Percentiles rank a stretch among this genome's conserved stretches.
Conservation (phyloP, 192 early-diverging fungal species). For the Backusella australiensis region DNA sequence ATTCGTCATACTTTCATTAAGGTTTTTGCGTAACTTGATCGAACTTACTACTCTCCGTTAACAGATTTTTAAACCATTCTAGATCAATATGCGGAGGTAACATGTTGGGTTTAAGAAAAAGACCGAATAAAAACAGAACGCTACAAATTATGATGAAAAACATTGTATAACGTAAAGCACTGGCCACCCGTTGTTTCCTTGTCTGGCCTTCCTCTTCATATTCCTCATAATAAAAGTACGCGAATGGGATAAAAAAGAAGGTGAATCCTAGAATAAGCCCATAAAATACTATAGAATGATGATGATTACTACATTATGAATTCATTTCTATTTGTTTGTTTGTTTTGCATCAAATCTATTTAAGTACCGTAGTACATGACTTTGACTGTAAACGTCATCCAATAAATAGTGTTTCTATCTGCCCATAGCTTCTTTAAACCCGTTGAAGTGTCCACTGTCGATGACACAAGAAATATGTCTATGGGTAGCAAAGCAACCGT, state of each 20-base stretch:
- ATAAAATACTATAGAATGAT: conserved; percentile 37
- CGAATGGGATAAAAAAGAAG: conserved; percentile 52
- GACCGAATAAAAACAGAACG: conserved; percentile 42
- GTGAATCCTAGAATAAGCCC: conserved; percentile 39
- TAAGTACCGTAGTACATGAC: conserved; percentile 46
- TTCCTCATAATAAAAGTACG: conserved; percentile 60
- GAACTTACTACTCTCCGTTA: conserved; percentile 44
- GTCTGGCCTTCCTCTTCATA: conserved; percentile 37
- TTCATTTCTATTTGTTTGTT: neutral
- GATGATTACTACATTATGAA: neutral
- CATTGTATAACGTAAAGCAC: conserved; percentile 46
- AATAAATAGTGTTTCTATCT: conserved; percentile 41
- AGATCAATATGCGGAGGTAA: conserved; percentile 36
- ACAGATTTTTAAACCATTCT: conserved; percentile 49
- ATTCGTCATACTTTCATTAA: neutral
- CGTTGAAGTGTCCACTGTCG: conserved; percentile 44
- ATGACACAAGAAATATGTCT: conserved; percentile 58
- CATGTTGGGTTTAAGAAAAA: conserved; percentile 43
- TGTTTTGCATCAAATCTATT: neutral
- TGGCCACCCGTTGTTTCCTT: conserved; percentile 25
- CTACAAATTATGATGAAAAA: conserved; percentile 43
- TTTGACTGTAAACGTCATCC: conserved; percentile 37
- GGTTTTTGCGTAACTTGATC: neutral
- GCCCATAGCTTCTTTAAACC: conserved; percentile 58
- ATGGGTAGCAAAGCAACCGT: conserved; percentile 49